A percentile compares a stretch with the other conserved stretches of the same genome.
phyloP scores from a whole-genome alignment of 1,139 yeast genomes.

The Tardiomyces depauwii region DNA sequence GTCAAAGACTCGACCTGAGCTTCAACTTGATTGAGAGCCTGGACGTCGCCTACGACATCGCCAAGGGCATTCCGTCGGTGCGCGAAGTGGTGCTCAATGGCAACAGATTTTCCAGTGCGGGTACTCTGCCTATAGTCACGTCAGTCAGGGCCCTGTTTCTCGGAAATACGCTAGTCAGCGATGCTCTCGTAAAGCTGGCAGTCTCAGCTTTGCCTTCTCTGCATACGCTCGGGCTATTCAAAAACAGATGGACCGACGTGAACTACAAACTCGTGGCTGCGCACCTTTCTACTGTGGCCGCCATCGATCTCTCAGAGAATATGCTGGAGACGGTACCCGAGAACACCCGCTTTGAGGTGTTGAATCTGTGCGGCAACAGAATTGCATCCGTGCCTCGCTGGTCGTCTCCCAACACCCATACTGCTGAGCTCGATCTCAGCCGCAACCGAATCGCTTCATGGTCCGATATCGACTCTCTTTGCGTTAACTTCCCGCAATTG shows the following conservation, averaged over 20 bases:
- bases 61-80: not conserved
- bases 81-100: slow-evolving; percentile 38
- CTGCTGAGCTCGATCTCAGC: not conserved
- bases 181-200: slow-evolving; percentile 22
- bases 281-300: not conserved
- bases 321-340: slow-evolving; percentile 1
- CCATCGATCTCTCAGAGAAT: slow-evolving; percentile 12
- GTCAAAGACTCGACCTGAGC: slow-evolving; percentile 44
- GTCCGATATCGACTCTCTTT: not conserved
- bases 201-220: slow-evolving; percentile 35
- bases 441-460: not conserved
- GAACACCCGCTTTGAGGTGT: not conserved
- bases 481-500: slow-evolving; percentile 28
- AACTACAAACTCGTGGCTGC: not conserved
- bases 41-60: slow-evolving; percentile 26
- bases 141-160: slow-evolving; percentile 19
- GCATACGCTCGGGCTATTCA: slow-evolving; percentile 35
- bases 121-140: slow-evolving; percentile 10
- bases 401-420: not conserved
- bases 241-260: slow-evolving; percentile 28
- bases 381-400: slow-evolving; percentile 5
- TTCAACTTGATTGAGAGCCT: slow-evolving; percentile 43
- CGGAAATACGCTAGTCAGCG: slow-evolving; percentile 27
- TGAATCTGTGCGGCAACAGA: slow-evolving; percentile 20
- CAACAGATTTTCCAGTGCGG: slow-evolving; percentile 35